Conservation (phyloP, 805 yeast species). For the Geotrichum ghanense region DNA sequence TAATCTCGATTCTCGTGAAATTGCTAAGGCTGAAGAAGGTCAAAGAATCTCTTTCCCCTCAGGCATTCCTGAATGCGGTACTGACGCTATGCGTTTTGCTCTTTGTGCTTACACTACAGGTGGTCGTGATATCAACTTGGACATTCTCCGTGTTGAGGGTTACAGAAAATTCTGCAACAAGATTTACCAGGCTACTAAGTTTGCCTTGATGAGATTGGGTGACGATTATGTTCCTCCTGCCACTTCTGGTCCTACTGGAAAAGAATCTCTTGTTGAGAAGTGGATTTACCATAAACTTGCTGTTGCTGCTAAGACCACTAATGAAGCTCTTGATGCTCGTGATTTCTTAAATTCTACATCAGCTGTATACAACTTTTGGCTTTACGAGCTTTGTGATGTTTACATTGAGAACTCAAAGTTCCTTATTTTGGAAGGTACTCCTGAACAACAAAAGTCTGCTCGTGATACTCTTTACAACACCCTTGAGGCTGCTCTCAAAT, state of each 20-base stretch:
- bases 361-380: conserved; percentile 89
- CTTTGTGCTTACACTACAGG: conserved; percentile 97
- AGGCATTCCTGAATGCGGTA: conserved; percentile 99
- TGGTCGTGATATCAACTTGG: conserved; percentile 95
- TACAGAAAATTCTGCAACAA: conserved; percentile 99
- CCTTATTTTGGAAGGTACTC: conserved; percentile 83
- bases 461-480: conserved; percentile 89
- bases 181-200: conserved; percentile 97
- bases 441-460: conserved; percentile 76
- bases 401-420: conserved; percentile 96
- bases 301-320: conserved; percentile 51
- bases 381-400: conserved; percentile 88
- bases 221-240: conserved; percentile 78
- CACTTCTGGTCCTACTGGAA: conserved; percentile 46
- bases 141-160: conserved; percentile 93
- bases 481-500: conserved; percentile 77
- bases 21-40: conserved; percentile 77
- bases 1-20: conserved; percentile 81
- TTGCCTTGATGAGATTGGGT: conserved; percentile 87
- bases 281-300: conserved; percentile 91
- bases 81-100: conserved; percentile 96
- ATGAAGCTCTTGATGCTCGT: conserved; percentile 62
- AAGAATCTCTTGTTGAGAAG: conserved; percentile 85
- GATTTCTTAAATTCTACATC: conserved; percentile 84
- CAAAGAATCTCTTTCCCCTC: conserved; percentile 85